Base-by-base conservation (phyloP, 805 yeast genomes). In the Torulaspora franciscae region DNA sequence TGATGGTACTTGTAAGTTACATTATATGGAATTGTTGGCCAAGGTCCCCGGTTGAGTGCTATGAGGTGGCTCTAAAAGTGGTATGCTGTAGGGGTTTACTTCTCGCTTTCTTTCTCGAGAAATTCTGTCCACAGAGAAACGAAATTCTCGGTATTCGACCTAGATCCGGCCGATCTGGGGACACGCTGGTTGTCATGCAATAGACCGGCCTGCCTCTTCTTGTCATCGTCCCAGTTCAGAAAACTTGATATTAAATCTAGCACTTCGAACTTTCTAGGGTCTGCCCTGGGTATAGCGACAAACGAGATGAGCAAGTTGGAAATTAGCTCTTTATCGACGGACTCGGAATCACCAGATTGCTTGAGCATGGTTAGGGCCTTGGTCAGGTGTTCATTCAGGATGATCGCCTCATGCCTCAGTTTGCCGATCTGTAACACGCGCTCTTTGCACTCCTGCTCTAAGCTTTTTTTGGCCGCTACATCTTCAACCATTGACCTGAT, bases 201-300 rank as follows among this genome's bases (percentile, higher is more conserved):
- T 42, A 87, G 66, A 0, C 96, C 96, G 1, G 95, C 95, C 49
- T 81, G 85, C 19, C 79, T 69, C 57, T 76, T 80, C 61, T 85
- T 80, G 35, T 76, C 81, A 40, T 87, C 93, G 64, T 85, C 91
- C 99, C 99, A 93, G 47, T 78, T 83, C 47, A 93, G 71, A 53
- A 83, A 81, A 48, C 86, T 85, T 8, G 95, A 77, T 33, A 93
- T 83, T 48, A 93, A 74, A 60, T 80, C 85, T 39, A 93, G 72
- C 3, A 93, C 95, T 71, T 93, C 98, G 61, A 85, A 93, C 65
- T 93, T 89, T 67, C 90, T 91, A 7, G 95, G 77, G 62, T 93
- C 99, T 1, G 93, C 96, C 49, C 99, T 73, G 5, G 96, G 96
- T 25, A 91, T 71, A 27, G 83, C 83, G 13, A 93, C 75, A 66